Conservation (phyloP, 768 basidiomycete genomes). For the Calocybe cyanea region DNA sequence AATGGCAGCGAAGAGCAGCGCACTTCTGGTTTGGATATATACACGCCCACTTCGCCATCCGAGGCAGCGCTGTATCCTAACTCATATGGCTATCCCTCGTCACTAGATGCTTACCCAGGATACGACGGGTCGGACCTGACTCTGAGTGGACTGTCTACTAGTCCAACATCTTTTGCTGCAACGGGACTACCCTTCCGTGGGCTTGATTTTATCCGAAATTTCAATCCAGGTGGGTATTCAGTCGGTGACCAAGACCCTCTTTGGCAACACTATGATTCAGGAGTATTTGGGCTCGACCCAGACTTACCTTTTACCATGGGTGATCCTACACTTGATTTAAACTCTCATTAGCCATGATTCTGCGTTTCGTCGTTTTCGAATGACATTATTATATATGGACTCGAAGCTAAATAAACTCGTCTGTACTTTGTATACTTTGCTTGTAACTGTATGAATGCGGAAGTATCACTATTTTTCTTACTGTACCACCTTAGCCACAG, state of each 20-base stretch:
- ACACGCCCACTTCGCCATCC: conserved; percentile 30
- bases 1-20: conserved; percentile 36
- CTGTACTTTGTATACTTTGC: conserved; percentile 7
- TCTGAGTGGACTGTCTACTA: conserved; percentile 46
- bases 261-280: conserved; percentile 67
- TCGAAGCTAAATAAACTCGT: background rate
- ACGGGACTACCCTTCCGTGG: conserved; percentile 82
- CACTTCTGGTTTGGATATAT: conserved; percentile 36
- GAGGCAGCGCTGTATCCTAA: conserved; percentile 44
- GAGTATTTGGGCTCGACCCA: conserved; percentile 72
- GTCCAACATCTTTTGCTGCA: conserved; percentile 63
- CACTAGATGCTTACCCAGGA: conserved; percentile 37
- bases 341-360: conserved; percentile 23
- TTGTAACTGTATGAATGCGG: conserved; percentile 11
- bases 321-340: conserved; percentile 36
- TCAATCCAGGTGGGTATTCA: conserved; percentile 50
- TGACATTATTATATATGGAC: background rate
- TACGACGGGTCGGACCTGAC: conserved; percentile 39
- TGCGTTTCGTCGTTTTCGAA: conserved; percentile 2
- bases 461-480: conserved; percentile 1
- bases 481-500: conserved; percentile 1
- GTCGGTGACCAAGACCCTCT: conserved; percentile 46
- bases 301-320: conserved; percentile 69
- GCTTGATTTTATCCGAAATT: conserved; percentile 81
- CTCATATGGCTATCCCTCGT: conserved; percentile 39